phyloP scores from a whole-genome alignment of 1,284 basidiomycete genomes.

The Austroboletus novae-zelandiae region DNA sequence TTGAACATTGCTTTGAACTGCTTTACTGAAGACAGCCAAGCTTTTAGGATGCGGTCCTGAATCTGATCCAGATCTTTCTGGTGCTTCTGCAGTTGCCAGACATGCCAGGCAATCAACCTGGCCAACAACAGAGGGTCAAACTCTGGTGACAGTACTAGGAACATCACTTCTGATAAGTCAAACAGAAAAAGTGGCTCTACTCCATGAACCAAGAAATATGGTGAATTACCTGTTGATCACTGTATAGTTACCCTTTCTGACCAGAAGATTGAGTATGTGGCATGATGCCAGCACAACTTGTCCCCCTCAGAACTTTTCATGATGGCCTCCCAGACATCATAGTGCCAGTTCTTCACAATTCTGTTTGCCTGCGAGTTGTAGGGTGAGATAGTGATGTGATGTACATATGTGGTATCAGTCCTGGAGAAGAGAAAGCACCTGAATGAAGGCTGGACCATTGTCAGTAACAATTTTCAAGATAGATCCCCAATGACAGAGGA shows the following conservation, averaged over 20 bases:
- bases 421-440: no score
- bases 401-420: no score
- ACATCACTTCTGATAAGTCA: neutral
- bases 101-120: no score
- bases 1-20: no score
- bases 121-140: no score
- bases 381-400: no score
- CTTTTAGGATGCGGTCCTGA: no score
- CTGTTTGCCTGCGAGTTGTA: conserved; percentile 48
- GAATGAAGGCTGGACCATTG: conserved; percentile 40
- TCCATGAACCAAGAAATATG: neutral
- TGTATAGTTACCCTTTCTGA: neutral
- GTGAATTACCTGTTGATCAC: neutral
- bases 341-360: conserved; percentile 36
- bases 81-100: no score
- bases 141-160: neutral
- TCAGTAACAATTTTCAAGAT: no score
- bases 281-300: neutral
- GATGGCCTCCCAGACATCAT: neutral
- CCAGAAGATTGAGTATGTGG: neutral
- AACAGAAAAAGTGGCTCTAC: neutral
- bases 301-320: neutral
- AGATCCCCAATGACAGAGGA: no score
- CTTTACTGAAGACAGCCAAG: no score
- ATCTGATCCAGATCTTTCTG: no score